Evolutionary conservation across 1,284 basidiomycete genomes (phyloP).

Genomic region (Peniophora sp.): DNA sequence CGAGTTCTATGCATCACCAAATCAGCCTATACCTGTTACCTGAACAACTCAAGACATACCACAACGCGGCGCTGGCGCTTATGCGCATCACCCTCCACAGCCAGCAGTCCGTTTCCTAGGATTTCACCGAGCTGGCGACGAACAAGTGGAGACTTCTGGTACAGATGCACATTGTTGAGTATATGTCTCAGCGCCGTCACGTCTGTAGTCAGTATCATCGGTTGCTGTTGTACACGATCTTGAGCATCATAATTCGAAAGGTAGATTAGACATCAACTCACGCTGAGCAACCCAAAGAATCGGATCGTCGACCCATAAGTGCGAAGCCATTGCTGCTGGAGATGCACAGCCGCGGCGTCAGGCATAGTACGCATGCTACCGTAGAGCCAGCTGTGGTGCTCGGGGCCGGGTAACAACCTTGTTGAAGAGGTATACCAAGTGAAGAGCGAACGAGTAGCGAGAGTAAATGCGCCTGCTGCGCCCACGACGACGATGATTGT

Average conservation of each 20-base stretch:
- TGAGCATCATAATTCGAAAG: not conserved
- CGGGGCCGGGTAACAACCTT: not conserved
- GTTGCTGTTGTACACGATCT: conserved; percentile 1
- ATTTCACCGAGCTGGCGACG: not conserved
- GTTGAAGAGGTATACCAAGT: too few relatives aligned
- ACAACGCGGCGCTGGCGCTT: not conserved
- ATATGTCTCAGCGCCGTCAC: not conserved
- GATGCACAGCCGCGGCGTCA: conserved; percentile 27
- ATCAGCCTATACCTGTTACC: not conserved
- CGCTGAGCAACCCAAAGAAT: conserved; percentile 40
- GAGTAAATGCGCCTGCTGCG: too few relatives aligned
- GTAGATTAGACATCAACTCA: conserved; percentile 12
- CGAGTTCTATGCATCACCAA: conserved; percentile 17
- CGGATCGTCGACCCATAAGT: conserved; percentile 46
- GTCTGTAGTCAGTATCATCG: not conserved
- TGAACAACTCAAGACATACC: conserved; percentile 21
- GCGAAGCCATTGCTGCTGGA: conserved; percentile 46
- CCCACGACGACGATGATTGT: too few relatives aligned
- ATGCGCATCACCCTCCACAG: not conserved
- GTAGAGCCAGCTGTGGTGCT: conserved; percentile 27
- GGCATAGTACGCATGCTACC: conserved; percentile 43
- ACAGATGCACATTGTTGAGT: not conserved
- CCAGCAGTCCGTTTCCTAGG: not conserved
- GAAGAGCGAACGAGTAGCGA: too few relatives aligned
- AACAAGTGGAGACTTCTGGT: not conserved